These are phyloP conservation scores for Quaeritorhiza haematococci DNA, from an alignment of 371 early-diverging fungal species.

Conservation along the genomic window DNA sequence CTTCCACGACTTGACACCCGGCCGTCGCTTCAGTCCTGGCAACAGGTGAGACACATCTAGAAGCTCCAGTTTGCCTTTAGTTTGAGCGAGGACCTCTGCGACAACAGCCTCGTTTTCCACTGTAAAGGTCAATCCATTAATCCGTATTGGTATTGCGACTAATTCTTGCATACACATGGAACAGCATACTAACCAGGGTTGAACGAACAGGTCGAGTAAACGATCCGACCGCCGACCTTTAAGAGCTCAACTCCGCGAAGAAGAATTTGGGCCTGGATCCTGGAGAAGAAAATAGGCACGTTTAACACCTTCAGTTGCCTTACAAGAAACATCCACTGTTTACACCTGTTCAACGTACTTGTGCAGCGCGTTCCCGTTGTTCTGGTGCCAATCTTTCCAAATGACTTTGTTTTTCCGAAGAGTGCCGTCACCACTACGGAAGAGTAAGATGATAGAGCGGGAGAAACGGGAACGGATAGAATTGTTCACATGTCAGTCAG, in stretches of 20 bases:
- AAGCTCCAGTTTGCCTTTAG: constrained; percentile 61
- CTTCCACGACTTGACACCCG: constrained; percentile 84
- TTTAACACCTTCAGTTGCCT: not conserved
- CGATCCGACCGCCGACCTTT: constrained; percentile 90
- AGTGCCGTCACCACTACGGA: constrained; percentile 94
- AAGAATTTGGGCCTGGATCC: constrained; percentile 83
- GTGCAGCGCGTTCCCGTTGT: constrained; percentile 75
- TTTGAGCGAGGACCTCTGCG: constrained; percentile 68
- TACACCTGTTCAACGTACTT: constrained; percentile 32
- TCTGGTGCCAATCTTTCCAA: constrained; percentile 82
- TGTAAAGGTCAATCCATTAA: not conserved
- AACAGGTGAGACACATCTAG: constrained; percentile 78
- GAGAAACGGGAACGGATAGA: not conserved
- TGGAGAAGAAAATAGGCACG: constrained; percentile 8
- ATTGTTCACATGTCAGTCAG: not conserved
- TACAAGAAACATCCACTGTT: not conserved
- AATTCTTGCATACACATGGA: constrained; percentile 19
- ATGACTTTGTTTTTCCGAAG: constrained; percentile 93
- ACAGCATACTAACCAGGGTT: constrained; percentile 67
- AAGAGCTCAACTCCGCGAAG: constrained; percentile 82
- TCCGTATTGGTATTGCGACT: constrained; percentile 10
- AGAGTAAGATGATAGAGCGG: no score
- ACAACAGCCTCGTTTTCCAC: constrained; percentile 96
- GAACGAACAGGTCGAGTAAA: constrained; percentile 99
- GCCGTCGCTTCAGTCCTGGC: constrained; percentile 68